phyloP scores from a whole-genome alignment of 179 eudicot species.

The Patellifolia procumbens region DNA sequence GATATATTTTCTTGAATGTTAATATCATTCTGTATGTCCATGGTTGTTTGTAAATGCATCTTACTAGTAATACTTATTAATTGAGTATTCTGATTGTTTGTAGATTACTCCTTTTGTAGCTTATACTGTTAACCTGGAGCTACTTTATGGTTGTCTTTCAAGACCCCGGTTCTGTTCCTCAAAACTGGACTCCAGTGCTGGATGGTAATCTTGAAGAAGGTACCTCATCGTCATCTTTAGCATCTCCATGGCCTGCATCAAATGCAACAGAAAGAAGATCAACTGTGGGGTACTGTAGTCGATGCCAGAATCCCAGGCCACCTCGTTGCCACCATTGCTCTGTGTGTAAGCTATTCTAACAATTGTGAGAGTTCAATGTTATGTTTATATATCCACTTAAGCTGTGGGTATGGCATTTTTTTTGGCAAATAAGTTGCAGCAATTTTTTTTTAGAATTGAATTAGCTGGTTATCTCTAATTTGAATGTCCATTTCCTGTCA shows the following conservation, averaged over 20 bases:
- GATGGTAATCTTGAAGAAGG: slow-evolving; percentile 57
- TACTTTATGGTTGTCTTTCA: slow-evolving; percentile 78
- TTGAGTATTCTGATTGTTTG: slow-evolving; percentile 30
- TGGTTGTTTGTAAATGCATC: neutral
- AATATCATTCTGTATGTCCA: neutral
- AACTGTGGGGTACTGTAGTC: slow-evolving; percentile 54
- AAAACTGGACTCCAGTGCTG: slow-evolving; percentile 65
- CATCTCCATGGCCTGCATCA: slow-evolving; percentile 42
- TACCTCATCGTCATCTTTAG: slow-evolving; percentile 32
- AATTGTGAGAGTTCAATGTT: slow-evolving; percentile 6
- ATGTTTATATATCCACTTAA: neutral
- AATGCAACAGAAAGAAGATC: slow-evolving; percentile 52
- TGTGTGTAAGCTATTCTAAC: slow-evolving; percentile 60
- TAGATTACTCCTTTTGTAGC: slow-evolving; percentile 59
- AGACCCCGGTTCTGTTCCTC: slow-evolving; percentile 93
- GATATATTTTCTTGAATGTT: neutral
- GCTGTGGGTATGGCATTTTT: no score
- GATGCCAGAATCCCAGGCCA: slow-evolving; percentile 79
- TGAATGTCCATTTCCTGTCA: neutral
- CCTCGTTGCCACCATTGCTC: slow-evolving; percentile 98
- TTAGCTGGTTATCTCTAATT: neutral
- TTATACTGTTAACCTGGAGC: slow-evolving; percentile 79
- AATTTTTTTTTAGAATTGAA: neutral
- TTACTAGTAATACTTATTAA: neutral
- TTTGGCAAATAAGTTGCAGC: no score